phyloP scores from a whole-genome alignment of 305 asterid genomes.

The Euphrasia arctica region DNA sequence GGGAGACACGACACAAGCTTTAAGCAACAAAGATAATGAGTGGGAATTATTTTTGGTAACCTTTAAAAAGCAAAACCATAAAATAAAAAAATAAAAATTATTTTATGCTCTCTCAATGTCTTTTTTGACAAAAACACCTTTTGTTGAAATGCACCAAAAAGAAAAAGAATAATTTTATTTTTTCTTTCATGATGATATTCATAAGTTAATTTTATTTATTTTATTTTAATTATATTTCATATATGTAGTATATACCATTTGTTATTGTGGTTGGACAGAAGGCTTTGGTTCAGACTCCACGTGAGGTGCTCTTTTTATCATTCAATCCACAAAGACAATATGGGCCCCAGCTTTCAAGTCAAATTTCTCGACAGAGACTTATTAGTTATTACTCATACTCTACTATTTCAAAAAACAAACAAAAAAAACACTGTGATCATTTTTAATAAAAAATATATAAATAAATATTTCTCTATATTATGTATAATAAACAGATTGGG shows the following conservation, averaged over 20 bases:
- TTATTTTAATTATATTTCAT: not conserved
- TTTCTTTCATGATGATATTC: slow-evolving; percentile 24
- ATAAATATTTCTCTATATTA: no score
- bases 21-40: slow-evolving; percentile 96
- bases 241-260: slow-evolving; percentile 16
- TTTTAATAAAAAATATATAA: no score
- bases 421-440: no score
- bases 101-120: slow-evolving; percentile 25
- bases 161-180: slow-evolving; percentile 23
- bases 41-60: slow-evolving; percentile 81
- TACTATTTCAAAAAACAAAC: not conserved
- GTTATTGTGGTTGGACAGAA: slow-evolving; percentile 74
- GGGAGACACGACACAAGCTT: slow-evolving; percentile 50
- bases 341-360: slow-evolving; percentile 67
- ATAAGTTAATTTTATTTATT: not conserved
- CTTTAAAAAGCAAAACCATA: slow-evolving; percentile 53
- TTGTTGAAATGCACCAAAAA: slow-evolving; percentile 38
- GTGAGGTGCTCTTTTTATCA: slow-evolving; percentile 96
- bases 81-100: slow-evolving; percentile 30
- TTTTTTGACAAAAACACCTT: slow-evolving; percentile 50
- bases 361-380: slow-evolving; percentile 8
- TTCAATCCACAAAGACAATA: slow-evolving; percentile 92
- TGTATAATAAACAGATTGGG: no score
- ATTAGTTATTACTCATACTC: no score
- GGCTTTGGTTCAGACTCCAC: slow-evolving; percentile 89